Conservation (phyloP, 768 basidiomycete species). For the Rhizopogon sp. region DNA sequence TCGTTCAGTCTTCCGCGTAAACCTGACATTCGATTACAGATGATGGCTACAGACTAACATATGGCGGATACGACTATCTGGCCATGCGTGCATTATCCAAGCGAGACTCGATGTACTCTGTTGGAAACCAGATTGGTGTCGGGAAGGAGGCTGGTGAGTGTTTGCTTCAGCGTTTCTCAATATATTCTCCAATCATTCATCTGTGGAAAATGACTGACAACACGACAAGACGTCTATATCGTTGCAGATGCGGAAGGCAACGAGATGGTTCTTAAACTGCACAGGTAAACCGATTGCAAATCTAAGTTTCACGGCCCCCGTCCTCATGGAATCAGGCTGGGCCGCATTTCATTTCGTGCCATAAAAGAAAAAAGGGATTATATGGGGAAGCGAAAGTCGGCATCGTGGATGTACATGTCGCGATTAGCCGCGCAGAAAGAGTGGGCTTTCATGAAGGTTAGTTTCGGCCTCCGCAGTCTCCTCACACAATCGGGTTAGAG, state of each 20-base stretch:
- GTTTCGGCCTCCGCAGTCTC: neutral
- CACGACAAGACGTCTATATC: slow-evolving; percentile 71
- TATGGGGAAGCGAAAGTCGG: slow-evolving; percentile 89
- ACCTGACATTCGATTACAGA: slow-evolving; percentile 43
- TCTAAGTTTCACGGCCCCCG: neutral
- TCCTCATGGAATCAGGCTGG: slow-evolving; percentile 53
- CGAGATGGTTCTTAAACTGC: slow-evolving; percentile 89
- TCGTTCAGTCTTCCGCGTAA: neutral
- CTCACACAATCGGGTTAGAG: neutral
- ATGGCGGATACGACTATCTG: slow-evolving; percentile 97
- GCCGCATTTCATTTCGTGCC: slow-evolving; percentile 94
- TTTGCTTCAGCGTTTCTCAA: neutral
- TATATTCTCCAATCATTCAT: neutral
- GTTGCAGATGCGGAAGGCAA: slow-evolving; percentile 82
- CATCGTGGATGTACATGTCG: slow-evolving; percentile 99
- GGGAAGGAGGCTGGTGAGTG: slow-evolving; percentile 91
- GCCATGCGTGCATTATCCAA: slow-evolving; percentile 92
- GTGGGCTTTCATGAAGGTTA: slow-evolving; percentile 97
- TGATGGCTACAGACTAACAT: slow-evolving; percentile 95
- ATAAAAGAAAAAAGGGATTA: slow-evolving; percentile 98
- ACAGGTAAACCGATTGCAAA: slow-evolving; percentile 50
- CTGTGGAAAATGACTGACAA: neutral
- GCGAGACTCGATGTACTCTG: slow-evolving; percentile 80
- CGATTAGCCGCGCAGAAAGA: slow-evolving; percentile 95
- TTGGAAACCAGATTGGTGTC: slow-evolving; percentile 97